Evolutionary conservation across 208 protist species (phyloP), one percentile per base, ranked within the genome.

Genomic region (Trypanosoma caninum): DNA sequence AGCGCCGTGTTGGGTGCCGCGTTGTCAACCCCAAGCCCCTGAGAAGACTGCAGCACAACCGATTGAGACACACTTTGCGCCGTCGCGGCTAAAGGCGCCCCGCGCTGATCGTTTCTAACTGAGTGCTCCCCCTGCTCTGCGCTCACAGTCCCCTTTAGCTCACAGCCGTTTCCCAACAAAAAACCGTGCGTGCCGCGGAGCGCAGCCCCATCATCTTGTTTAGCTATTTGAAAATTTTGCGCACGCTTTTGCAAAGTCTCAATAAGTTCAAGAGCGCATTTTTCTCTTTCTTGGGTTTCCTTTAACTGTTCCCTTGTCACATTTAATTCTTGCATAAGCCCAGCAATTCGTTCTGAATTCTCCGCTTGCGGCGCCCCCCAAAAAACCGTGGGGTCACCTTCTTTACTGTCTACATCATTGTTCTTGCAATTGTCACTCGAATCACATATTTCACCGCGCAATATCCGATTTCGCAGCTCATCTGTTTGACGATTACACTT

Each of bases 401-500:
- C 10, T n/a, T n/a, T n/a, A 18, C 27, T 11, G 16, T 47, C 13
- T 25, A 25, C 41, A 4, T 35, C 45, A n/a, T 41, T 60, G n/a
- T 56, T 46, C 16, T 37, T 48, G 22, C 41, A 13, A 13, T 14
- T 31, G 33, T 30, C 59, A 23, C 23, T 27, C 16, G 48, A 42
- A n/a, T 28, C 45, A 31, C 52, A 37, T 13, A 34, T 22, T 34
- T 71, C 56, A 51, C 65, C 42, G 42, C 44, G 54, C 16, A 59
- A 20, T 7, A 45, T 69, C 10, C 73, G 53, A 14, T 58, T 59
- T 20, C 67, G 48, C 47, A 87, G 41, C 0, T 57, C 54, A 3
- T 45, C 23, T 51, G 78, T 67, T 22, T 78, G 64, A 16, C 62
- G 68, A 42, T 78, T 54, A 27, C 71, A 62, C 50, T 82, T 73